Evolutionary conservation across 305 asterid genomes (phyloP).

Genomic region (Nicotiana rustica): DNA sequence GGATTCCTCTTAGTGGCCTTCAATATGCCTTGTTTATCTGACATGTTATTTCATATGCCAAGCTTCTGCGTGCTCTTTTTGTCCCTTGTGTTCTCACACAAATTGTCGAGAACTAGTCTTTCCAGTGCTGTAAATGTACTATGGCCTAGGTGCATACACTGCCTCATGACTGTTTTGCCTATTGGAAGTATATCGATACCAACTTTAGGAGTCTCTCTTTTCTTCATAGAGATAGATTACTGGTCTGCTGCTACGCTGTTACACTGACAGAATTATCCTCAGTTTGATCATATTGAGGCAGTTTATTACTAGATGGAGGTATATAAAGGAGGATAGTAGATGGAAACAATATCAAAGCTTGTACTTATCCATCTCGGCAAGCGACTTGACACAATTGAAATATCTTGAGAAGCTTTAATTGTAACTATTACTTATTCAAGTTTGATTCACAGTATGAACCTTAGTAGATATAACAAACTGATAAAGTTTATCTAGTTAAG

Average conservation of each 20-base stretch:
- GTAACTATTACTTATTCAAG: neutral
- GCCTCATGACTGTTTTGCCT: neutral
- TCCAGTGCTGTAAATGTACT: neutral
- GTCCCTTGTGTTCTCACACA: neutral
- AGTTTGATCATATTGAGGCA: slow-evolving; percentile 13
- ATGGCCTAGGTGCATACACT: neutral
- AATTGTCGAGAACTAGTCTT: neutral
- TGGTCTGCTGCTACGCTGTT: neutral
- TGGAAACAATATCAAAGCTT: neutral
- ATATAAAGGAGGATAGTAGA: neutral
- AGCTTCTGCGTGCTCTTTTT: neutral
- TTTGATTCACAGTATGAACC: neutral
- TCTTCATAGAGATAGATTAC: neutral
- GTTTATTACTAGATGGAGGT: neutral
- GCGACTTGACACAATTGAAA: slow-evolving; percentile 21
- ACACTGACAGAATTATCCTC: neutral
- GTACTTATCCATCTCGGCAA: neutral
- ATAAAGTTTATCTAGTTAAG: neutral
- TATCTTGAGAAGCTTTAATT: slow-evolving; percentile 7
- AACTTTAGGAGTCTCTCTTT: slow-evolving; percentile 9
- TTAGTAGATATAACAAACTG: neutral
- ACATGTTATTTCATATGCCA: slow-evolving; percentile 25
- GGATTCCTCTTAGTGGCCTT: neutral
- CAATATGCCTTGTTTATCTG: neutral
- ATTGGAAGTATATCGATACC: neutral